phyloP scores from a whole-genome alignment of 495 filamentous ascomycete genomes.

The Recurvomyces mirabilis region DNA sequence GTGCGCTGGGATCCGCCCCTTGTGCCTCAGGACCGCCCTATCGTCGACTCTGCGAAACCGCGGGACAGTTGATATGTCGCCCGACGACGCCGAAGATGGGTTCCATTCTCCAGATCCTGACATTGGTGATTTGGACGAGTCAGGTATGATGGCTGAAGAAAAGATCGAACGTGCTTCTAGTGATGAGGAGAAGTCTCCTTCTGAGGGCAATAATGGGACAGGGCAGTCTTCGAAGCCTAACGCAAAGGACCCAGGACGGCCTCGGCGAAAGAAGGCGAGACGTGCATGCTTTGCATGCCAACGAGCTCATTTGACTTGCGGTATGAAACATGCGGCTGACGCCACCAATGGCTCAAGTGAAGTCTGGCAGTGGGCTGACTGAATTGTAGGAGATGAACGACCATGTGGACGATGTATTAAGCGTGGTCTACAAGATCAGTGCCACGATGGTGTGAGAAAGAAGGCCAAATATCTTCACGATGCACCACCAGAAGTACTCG shows the following conservation, averaged over 20 bases:
- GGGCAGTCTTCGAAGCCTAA: conserved; percentile 40
- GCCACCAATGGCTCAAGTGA: no score
- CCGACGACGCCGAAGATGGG: conserved; percentile 40
- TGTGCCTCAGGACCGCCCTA: conserved; percentile 3
- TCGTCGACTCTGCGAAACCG: conserved; percentile 13
- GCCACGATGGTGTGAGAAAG: conserved; percentile 92
- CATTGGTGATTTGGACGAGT: conserved; percentile 35
- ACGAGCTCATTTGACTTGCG: conserved; percentile 92
- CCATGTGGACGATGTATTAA: conserved; percentile 93
- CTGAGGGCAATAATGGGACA: conserved; percentile 40
- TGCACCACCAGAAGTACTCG: conserved; percentile 67
- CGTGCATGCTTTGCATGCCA: conserved; percentile 95
- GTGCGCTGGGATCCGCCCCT: conserved; percentile 1
- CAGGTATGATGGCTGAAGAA: conserved; percentile 43
- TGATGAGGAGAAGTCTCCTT: conserved; percentile 41
- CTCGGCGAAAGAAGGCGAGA: conserved; percentile 88
- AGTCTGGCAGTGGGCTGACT: conserved; percentile 10
- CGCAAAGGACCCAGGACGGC: conserved; percentile 75
- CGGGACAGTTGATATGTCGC: conserved; percentile 37
- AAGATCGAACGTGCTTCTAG: conserved; percentile 46
- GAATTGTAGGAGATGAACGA: conserved; percentile 59
- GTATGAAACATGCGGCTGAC: conserved; percentile 45
- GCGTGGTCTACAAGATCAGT: conserved; percentile 75
- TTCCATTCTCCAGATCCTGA: conserved; percentile 40
- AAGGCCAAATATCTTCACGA: conserved; percentile 99